phyloP scores from a whole-genome alignment of 768 basidiomycete species.

The Ephemerocybe angulata region DNA sequence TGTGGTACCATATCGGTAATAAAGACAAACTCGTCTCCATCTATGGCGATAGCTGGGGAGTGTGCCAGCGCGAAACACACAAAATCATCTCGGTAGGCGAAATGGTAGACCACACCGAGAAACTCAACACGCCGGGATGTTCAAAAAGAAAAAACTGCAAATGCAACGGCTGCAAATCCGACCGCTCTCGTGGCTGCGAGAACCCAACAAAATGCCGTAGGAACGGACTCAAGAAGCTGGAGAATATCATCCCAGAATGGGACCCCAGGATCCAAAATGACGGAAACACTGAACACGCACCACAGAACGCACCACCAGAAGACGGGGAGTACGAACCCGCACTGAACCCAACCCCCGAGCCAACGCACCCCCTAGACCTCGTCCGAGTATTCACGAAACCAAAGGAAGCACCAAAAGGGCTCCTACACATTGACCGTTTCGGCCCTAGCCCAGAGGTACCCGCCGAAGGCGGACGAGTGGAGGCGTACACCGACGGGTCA shows the following conservation, averaged over 20 bases:
- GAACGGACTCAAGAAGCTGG: conserved; percentile 13
- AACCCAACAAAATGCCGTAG: conserved; percentile 16
- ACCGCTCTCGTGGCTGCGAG: conserved; percentile 7
- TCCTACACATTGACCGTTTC: not conserved
- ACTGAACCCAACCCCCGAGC: not conserved
- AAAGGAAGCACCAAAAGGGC: not conserved
- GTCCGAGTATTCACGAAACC: not conserved
- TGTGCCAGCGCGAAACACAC: conserved; percentile 16
- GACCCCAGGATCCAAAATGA: no score
- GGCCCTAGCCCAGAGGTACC: not conserved
- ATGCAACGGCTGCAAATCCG: conserved; percentile 3
- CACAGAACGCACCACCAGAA: no score
- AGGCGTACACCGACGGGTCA: conserved; percentile 8
- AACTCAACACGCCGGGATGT: not conserved
- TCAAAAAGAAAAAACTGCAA: not conserved
- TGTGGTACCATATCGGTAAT: conserved; percentile 28
- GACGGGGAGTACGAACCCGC: no score
- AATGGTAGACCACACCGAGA: conserved; percentile 1
- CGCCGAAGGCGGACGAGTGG: no score
- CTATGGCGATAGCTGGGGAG: conserved; percentile 6
- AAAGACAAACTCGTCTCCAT: not conserved
- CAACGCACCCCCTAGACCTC: not conserved
- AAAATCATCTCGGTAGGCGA: conserved; percentile 13
- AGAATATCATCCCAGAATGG: conserved; percentile 18
- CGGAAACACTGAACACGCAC: no score